Conservation (phyloP, 495 filamentous ascomycete genomes). For the Ramalina intermedia region DNA sequence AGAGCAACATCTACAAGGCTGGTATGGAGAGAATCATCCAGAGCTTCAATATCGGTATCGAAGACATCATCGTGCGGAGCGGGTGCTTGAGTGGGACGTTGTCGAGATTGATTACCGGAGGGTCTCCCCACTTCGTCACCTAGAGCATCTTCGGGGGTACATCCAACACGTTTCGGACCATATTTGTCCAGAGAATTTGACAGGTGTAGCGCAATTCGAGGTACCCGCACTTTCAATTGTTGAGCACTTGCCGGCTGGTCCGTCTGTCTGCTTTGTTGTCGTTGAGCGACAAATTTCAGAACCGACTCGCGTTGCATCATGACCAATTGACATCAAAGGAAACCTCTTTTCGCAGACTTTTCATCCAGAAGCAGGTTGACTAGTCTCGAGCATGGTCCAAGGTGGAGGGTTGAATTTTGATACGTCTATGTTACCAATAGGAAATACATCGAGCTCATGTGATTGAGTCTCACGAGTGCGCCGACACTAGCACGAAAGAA, state of each 20-base stretch:
- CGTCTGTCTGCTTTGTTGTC: background rate
- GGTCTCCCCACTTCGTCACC: background rate
- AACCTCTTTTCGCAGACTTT: too few relatives aligned
- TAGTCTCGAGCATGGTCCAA: too few relatives aligned
- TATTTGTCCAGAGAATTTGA: background rate
- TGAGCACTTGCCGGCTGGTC: background rate
- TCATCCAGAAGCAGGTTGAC: too few relatives aligned
- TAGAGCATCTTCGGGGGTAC: background rate
- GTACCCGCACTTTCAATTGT: background rate
- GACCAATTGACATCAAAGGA: too few relatives aligned
- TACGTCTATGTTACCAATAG: too few relatives aligned
- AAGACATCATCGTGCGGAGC: constrained; percentile 3
- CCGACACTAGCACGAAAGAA: too few relatives aligned
- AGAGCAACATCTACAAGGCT: background rate
- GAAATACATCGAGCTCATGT: too few relatives aligned
- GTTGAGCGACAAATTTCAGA: constrained; percentile 1
- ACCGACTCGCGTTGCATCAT: background rate
- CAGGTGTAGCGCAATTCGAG: background rate
- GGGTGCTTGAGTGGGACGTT: background rate
- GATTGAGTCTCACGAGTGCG: too few relatives aligned
- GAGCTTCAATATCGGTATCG: constrained; percentile 14
- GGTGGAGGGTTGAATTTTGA: too few relatives aligned
- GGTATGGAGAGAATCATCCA: constrained; percentile 8
- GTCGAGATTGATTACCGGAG: background rate
- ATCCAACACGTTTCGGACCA: background rate